These are phyloP conservation scores for Coemansia sp. DNA, from an alignment of 192 early-diverging fungal genomes.

Conservation along the genomic window DNA sequence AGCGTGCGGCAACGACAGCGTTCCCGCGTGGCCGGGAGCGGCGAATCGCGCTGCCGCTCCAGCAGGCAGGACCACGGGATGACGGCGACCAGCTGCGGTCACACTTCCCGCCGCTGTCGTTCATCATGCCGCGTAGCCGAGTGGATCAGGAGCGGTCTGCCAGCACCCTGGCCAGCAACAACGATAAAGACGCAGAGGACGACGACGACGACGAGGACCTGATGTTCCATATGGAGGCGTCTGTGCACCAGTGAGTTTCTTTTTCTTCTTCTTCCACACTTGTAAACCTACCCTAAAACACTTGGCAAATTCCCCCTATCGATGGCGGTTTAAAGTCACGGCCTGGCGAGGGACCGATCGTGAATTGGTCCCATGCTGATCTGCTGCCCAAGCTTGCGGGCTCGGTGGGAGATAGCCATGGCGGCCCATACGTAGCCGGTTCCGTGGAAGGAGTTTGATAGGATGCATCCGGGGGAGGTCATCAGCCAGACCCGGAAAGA, in stretches of 20 bases:
- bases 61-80: neutral
- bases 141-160: slow-evolving; percentile 5
- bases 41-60: neutral
- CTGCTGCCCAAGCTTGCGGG: no score
- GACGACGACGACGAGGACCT: slow-evolving; percentile 37
- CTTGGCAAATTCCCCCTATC: neutral
- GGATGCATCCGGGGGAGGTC: no score
- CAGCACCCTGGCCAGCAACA: neutral
- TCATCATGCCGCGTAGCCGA: slow-evolving; percentile 39
- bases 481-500: no score
- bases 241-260: slow-evolving; percentile 2
- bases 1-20: neutral
- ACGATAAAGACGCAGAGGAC: neutral
- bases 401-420: no score
- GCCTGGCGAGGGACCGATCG: no score
- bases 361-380: no score
- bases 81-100: slow-evolving; percentile 20
- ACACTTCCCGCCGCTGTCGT: slow-evolving; percentile 43
- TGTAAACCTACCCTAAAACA: neutral
- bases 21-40: neutral
- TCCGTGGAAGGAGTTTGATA: no score
- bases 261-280: neutral
- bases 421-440: no score
- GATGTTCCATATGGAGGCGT: slow-evolving; percentile 48
- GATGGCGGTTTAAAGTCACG: no score